These are phyloP conservation scores for Pleurotus sapidus DNA, from an alignment of 768 basidiomycete genomes.

Conservation along the genomic window DNA sequence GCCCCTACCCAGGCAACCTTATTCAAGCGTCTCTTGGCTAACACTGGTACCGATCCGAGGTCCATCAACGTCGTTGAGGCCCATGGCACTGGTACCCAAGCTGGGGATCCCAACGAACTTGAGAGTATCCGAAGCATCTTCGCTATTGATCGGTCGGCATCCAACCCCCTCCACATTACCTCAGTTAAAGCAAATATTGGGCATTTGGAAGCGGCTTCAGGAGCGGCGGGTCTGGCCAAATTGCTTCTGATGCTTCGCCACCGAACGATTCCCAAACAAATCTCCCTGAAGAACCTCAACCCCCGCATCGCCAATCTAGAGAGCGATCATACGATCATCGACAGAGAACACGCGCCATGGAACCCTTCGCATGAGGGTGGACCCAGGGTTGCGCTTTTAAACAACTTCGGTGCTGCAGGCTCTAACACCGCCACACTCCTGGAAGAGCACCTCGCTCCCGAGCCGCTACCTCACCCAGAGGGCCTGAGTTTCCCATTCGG, in stretches of 20 bases:
- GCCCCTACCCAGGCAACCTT: conserved; percentile 55
- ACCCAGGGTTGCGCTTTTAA: conserved; percentile 56
- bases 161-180: conserved; percentile 60
- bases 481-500: conserved; percentile 44
- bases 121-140: conserved; percentile 60
- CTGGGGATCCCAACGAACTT: conserved; percentile 66
- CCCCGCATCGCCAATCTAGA: conserved; percentile 49
- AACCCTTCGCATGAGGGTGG: conserved; percentile 22
- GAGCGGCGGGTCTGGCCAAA: conserved; percentile 69
- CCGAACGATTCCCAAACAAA: conserved; percentile 53
- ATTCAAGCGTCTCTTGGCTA: conserved; percentile 44
- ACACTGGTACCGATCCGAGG: conserved; percentile 38
- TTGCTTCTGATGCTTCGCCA: conserved; percentile 66
- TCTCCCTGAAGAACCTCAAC: conserved; percentile 56
- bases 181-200: conserved; percentile 76
- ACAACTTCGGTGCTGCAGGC: conserved; percentile 76
- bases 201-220: conserved; percentile 75
- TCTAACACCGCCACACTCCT: conserved; percentile 64
- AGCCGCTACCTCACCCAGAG: not conserved
- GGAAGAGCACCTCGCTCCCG: conserved; percentile 41
- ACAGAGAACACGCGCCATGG: conserved; percentile 42
- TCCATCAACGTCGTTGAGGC: conserved; percentile 64
- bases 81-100: conserved; percentile 73
- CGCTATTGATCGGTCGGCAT: conserved; percentile 31
- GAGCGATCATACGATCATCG: conserved; percentile 47